These are phyloP conservation scores for Ambrosiella cleistominuta DNA, from an alignment of 2,329 filamentous ascomycete genomes.

Conservation along the genomic window DNA sequence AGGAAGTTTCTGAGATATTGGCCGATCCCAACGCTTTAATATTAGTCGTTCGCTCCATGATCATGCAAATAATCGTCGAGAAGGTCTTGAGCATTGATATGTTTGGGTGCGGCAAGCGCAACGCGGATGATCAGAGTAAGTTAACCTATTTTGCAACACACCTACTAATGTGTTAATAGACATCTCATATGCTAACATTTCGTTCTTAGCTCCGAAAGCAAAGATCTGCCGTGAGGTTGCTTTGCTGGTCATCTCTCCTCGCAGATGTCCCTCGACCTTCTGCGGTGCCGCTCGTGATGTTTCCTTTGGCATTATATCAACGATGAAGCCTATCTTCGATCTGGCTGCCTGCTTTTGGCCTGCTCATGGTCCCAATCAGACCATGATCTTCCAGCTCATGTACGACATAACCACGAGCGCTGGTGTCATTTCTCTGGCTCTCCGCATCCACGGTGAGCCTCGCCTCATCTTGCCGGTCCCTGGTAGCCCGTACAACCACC, in stretches of 20 bases:
- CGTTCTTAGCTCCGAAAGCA: too few species aligned
- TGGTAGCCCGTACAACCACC: constrained; percentile 8
- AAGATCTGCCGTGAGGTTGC: too few species aligned
- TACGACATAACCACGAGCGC: constrained; percentile 4
- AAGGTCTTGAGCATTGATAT: constrained; percentile 2
- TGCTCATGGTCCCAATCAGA: not conserved
- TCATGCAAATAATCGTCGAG: constrained; percentile 9
- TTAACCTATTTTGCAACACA: not conserved
- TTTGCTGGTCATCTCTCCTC: too few species aligned
- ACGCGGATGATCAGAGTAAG: not conserved
- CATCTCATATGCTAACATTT: too few species aligned
- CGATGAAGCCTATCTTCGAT: constrained; percentile 9
- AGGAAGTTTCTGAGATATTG: constrained; percentile 6
- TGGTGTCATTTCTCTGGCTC: constrained; percentile 7
- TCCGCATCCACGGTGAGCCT: not conserved
- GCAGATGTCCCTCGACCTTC: not conserved
- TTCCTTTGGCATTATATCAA: constrained; percentile 1
- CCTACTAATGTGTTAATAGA: too few species aligned
- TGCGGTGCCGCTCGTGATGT: not conserved
- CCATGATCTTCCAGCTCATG: not conserved
- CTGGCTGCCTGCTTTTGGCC: constrained; percentile 5
- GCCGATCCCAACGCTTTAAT: not conserved
- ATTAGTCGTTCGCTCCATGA: constrained; percentile 5
- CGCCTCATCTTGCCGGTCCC: constrained; percentile 6
- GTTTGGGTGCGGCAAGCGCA: constrained; percentile 4